A percentile compares a stretch with the other conserved stretches of the same genome.
Evolutionary conservation across 2,329 filamentous ascomycete genomes (phyloP).

Genomic region (Pestalotiopsis sp.): DNA sequence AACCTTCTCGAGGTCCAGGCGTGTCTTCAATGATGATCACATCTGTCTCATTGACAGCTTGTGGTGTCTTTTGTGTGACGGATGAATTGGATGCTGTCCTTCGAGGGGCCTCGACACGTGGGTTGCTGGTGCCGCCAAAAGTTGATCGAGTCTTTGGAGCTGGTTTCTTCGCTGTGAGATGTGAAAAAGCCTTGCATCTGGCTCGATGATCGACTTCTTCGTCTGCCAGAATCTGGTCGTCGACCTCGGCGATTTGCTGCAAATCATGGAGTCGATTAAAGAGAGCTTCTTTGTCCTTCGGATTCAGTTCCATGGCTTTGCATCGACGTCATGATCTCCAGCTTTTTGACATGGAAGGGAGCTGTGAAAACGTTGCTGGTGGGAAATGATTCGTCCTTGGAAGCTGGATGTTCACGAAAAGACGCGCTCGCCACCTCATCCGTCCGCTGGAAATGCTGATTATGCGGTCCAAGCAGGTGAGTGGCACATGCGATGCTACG

Average conservation of each 20-base stretch:
- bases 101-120: constrained; percentile 16
- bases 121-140: constrained; percentile 15
- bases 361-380: too few relatives aligned
- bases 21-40: constrained; percentile 14
- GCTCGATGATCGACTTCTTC: constrained; percentile 38
- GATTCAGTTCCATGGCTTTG: constrained; percentile 26
- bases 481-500: too few relatives aligned
- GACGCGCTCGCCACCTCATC: too few relatives aligned
- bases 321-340: not conserved
- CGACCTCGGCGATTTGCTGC: constrained; percentile 24
- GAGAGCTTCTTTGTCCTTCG: constrained; percentile 47
- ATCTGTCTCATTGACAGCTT: not conserved
- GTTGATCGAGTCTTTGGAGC: not conserved
- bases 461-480: too few relatives aligned
- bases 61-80: not conserved
- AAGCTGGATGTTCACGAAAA: too few relatives aligned
- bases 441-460: too few relatives aligned
- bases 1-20: constrained; percentile 12
- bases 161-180: not conserved
- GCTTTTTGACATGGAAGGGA: not conserved
- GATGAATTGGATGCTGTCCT: constrained; percentile 18
- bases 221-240: constrained; percentile 33
- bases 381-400: too few relatives aligned
- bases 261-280: constrained; percentile 44
- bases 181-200: constrained; percentile 25